Evolutionary conservation across 1,284 basidiomycete genomes (phyloP), one percentile per base, ranked within the genome.

Genomic region (Ganoderma boninense): DNA sequence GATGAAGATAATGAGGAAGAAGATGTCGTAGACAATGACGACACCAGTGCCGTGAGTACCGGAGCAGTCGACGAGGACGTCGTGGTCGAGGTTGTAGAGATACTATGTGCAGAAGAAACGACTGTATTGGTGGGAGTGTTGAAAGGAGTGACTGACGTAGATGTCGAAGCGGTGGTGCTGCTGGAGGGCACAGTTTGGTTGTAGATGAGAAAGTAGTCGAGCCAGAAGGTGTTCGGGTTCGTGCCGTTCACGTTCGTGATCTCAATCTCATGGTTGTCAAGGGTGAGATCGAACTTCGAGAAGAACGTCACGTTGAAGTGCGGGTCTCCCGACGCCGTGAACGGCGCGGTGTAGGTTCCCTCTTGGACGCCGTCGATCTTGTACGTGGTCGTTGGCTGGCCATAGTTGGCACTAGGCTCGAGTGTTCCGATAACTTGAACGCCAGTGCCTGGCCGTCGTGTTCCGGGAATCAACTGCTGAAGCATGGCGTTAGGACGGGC

Each of bases 231-330:
- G 59, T 69, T 72, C 1, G 73, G 74, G n/a, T 43, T 60, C 2
- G 73, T 71, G 6, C 74, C 74, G 38, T 73, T 73, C 10, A 46
- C 16, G 43, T 70, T 77, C 4, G 65, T 75, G 44, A 77, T 71
- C 7, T 62, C 40, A 0, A 77, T 46, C 42, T 44, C 49, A 59
- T 77, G 75, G 14, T 62, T 49, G 1, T 69, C 74, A 4, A 52
- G 14, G 4, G 54, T 2, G 38, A 75, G 69, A 8, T 60, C 62
- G 13, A 44, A 66, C 4, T 62, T 69, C 2, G 61, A 54, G 61
- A 73, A 75, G 65, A 74, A 74, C 14, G 72, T 64, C 14, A 60
- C 64, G 40, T 71, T 66, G 54, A 59, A 54, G 8, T 57, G 62
- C 10, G 64, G 64, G 1, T 56, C 62, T 1, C 68, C 69, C 2